These are phyloP conservation scores for Tephrocybe sp. DNA, from an alignment of 768 basidiomycete genomes.

Conservation along the genomic window DNA sequence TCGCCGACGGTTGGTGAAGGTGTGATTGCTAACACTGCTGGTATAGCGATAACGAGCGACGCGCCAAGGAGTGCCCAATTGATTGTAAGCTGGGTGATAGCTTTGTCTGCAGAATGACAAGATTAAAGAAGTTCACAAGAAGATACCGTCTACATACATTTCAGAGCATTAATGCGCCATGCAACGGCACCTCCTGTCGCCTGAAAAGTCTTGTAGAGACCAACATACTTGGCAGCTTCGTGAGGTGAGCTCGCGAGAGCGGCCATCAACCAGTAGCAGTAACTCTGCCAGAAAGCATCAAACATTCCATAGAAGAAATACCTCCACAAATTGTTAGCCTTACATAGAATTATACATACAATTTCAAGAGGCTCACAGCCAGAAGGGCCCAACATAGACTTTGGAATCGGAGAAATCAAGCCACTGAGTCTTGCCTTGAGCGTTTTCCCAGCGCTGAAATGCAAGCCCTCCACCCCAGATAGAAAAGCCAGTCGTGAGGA, in stretches of 20 bases:
- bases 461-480: slow-evolving; percentile 28
- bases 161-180: slow-evolving; percentile 28
- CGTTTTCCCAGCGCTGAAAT: slow-evolving; percentile 25
- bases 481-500: slow-evolving; percentile 23
- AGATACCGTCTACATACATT: slow-evolving; percentile 14
- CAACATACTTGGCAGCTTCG: slow-evolving; percentile 26
- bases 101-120: slow-evolving; percentile 12
- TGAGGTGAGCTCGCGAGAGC: slow-evolving; percentile 23
- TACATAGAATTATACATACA: background rate
- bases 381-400: slow-evolving; percentile 25
- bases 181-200: slow-evolving; percentile 26
- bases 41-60: slow-evolving; percentile 22
- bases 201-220: slow-evolving; percentile 28
- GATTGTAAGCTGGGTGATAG: slow-evolving; percentile 22
- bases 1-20: slow-evolving; percentile 15
- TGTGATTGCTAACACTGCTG: slow-evolving; percentile 23
- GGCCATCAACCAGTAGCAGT: slow-evolving; percentile 29
- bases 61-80: slow-evolving; percentile 25
- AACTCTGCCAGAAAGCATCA: slow-evolving; percentile 29
- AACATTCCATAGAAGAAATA: slow-evolving; percentile 29
- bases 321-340: slow-evolving; percentile 6
- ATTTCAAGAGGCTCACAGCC: slow-evolving; percentile 18
- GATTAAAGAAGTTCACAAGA: background rate
- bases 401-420: slow-evolving; percentile 21
- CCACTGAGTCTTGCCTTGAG: slow-evolving; percentile 22